A percentile compares a stretch with the other conserved stretches of the same genome.
These are phyloP conservation scores for Paragyromitra xinjiangensis DNA, from an alignment of 495 filamentous ascomycete species.

Conservation along the genomic window DNA sequence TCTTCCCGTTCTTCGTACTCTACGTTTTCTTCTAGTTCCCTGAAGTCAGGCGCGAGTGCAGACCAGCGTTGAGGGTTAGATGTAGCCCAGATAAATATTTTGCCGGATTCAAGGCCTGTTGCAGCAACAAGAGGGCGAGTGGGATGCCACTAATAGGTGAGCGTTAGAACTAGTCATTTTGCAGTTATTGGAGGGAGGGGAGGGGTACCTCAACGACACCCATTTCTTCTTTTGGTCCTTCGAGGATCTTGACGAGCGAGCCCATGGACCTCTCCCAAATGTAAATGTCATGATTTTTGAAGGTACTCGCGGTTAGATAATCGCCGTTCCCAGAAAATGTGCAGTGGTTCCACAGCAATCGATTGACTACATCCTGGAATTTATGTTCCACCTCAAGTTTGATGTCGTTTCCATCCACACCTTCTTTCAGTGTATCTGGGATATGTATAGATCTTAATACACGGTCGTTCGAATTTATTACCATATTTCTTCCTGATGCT, in stretches of 20 bases:
- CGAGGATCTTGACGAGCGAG: conserved; percentile 93
- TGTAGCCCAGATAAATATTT: conserved; percentile 92
- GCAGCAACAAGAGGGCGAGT: conserved; percentile 85
- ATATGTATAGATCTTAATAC: conserved; percentile 88
- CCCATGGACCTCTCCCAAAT: conserved; percentile 96
- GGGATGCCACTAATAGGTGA: conserved; percentile 77
- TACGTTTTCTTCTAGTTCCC: conserved; percentile 96
- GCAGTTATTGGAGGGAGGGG: neutral
- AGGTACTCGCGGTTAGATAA: conserved; percentile 90
- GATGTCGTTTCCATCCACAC: conserved; percentile 73
- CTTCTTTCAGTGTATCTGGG: conserved; percentile 66
- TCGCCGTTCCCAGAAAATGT: conserved; percentile 92
- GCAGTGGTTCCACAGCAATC: conserved; percentile 93
- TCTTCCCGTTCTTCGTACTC: conserved; percentile 95
- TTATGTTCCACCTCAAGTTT: conserved; percentile 94
- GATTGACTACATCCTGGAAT: conserved; percentile 96
- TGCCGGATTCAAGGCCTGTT: conserved; percentile 86
- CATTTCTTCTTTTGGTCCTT: conserved; percentile 93
- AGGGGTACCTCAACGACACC: conserved; percentile 75
- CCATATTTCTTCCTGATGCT: conserved; percentile 80
- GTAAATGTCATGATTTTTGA: conserved; percentile 97
- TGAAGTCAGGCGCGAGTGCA: conserved; percentile 94
- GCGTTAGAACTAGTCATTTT: conserved; percentile 18
- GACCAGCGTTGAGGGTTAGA: conserved; percentile 94
- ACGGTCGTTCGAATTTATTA: conserved; percentile 89